phyloP scores from a whole-genome alignment of 2,329 filamentous ascomycete species.

The Xylariaceae sp. region DNA sequence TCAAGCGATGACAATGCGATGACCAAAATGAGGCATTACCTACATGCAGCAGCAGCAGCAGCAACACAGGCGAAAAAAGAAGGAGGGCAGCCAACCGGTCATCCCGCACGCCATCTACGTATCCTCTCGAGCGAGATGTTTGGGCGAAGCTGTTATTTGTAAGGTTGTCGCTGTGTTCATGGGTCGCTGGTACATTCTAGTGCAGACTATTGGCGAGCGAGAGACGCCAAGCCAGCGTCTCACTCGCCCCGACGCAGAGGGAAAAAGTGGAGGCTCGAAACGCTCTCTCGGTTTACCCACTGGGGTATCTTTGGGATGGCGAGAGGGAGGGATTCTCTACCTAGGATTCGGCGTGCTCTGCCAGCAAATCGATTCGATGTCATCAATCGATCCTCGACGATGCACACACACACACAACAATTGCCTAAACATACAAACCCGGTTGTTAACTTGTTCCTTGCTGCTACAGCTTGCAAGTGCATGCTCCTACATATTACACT shows the following conservation, averaged over 20 bases:
- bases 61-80: background rate
- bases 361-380: constrained; percentile 12
- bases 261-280: constrained; percentile 3
- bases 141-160: background rate
- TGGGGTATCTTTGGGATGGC: too few species aligned
- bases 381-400: background rate
- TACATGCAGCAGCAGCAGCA: too few species aligned
- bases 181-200: background rate
- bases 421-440: too few species aligned
- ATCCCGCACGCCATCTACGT: constrained; percentile 14
- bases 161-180: background rate
- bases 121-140: background rate
- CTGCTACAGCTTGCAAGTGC: too few species aligned
- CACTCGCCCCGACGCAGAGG: background rate
- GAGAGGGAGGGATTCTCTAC: background rate
- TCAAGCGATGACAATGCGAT: background rate
- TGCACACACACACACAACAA: background rate
- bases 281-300: background rate
- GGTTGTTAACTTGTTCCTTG: too few species aligned
- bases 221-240: background rate
- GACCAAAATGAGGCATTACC: too few species aligned
- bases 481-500: too few species aligned
- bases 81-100: background rate
- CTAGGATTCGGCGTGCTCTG: background rate
- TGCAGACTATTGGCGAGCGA: background rate